Base-by-base conservation (phyloP, 495 filamentous ascomycete genomes). In the Xylaria sp. region DNA sequence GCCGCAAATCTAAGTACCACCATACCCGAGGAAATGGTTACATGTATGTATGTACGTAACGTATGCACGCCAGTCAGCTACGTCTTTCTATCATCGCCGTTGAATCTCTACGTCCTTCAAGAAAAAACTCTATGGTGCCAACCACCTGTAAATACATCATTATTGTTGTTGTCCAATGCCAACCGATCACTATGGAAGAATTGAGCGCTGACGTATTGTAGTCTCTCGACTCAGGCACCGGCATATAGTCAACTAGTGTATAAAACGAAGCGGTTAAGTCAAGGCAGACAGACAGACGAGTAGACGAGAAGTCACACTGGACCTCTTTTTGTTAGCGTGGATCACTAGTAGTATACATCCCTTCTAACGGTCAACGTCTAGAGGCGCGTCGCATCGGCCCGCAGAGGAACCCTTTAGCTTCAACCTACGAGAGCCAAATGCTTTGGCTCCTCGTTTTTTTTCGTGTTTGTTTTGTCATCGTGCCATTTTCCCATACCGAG, bases 271-370 rank as follows among this genome's bases (percentile, higher is more conserved):
- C 3, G 57, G 31, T 59, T 59, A 19, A 17, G 31, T n/a, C 52
- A 29, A 43, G 37, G 59, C 59, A 41, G 59, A 62, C 59, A 41
- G 59, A 62, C 59, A 62, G 37, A 29, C 59, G 4, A 29, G 59
- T 44, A 15, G 43, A 37, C 31, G 31, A 17, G 9, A 37, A 59
- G 33, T 59, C 57, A 2, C 29, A 33, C 53, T 58, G 53, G 53
- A 19, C 17, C 17, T 59, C 57, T 59, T 12, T 5, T 37, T 59
- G 33, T 59, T 37, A 59, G 29, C 53, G 57, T 59, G 17, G 33
- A 11, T n/a, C 21, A 21, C 57, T 59, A 59, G 33, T 21, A 37
- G 3, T 59, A 37, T 37, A 59, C 19, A 21, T 59, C 33, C 8
- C 9, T 37, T n/a, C 19, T 35, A 59, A 59, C 37, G 33, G 57